Evolutionary conservation across 805 yeast species (phyloP), one percentile per base, ranked within the genome.

Genomic region (Millerozyma miso): DNA sequence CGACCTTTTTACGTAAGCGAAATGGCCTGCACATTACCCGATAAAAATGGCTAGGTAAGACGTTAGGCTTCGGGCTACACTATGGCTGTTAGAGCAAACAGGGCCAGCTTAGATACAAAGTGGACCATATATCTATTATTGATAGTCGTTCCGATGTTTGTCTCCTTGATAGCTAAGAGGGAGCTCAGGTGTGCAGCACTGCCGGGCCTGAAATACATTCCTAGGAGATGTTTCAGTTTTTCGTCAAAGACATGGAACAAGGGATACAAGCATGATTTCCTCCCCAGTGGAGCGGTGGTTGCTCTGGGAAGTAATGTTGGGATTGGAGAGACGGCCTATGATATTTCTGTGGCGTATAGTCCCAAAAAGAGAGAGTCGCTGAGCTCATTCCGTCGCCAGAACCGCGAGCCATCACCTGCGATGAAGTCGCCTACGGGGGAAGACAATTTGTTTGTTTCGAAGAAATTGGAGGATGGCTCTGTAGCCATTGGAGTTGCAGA

Each of bases 401-500:
- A 52, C 32, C 44, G 53, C 37, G 52, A 51, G 36, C 61, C 54
- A 13, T 43, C 67, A 6, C 67, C 70, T 3, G 84, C 89, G 1
- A 43, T 56, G 32, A 48, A 52, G 33, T 67, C 71, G 4, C 80
- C 86, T 4, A 74, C 88, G 2, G 95, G 95, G 3, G 95, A 86
- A 56, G 95, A 86, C 56, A 85, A 83, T 56, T 80, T 73, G 52
- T 79, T 85, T 44, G 69, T 81, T 19, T 71, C 79, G 6, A 62
- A 62, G 17, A 65, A 65, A 20, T 60, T 56, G 15, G 19, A 17
- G 1, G 65, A 66, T 39, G 71, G 74, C 2, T 63, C 62, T 20
- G 48, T 83, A 0, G 77, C 84, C 3, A 73, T 81, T n/a, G 95
- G 91, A 17, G 93, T 86, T 3, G 85, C 97, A 4, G 99, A 91